A percentile compares a stretch with the other conserved stretches of the same genome.
Evolutionary conservation across 2,329 filamentous ascomycete genomes (phyloP).

Genomic region (Rhexocercosporidium sp.): DNA sequence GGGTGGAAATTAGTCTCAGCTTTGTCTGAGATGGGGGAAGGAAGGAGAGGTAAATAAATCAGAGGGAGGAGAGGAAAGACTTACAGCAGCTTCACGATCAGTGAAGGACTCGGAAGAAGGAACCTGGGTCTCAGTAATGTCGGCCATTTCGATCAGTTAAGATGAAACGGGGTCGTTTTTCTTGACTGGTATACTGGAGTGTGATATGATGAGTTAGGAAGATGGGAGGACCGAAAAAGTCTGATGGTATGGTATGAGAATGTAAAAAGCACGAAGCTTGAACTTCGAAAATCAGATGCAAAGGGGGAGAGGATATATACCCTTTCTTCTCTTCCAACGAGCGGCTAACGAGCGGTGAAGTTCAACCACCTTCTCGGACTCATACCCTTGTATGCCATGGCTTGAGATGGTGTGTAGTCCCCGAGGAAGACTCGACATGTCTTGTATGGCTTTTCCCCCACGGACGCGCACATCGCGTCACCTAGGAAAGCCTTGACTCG

Average conservation of each 20-base stretch:
- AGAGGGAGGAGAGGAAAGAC: neutral
- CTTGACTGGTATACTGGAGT: neutral
- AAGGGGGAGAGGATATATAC: conserved; percentile 10
- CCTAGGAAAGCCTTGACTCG: neutral
- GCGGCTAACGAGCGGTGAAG: conserved; percentile 17
- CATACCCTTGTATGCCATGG: neutral
- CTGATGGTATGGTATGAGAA: neutral
- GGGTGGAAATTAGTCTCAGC: neutral
- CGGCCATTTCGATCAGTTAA: conserved; percentile 32
- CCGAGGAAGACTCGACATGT: neutral
- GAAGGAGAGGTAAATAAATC: neutral
- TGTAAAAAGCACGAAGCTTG: conserved; percentile 25
- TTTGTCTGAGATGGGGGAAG: neutral
- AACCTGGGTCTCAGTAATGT: conserved; percentile 4
- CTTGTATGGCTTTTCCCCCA: neutral
- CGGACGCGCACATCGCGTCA: conserved; percentile 4
- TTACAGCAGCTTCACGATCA: conserved; percentile 25
- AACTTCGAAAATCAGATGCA: neutral
- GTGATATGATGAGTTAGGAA: neutral
- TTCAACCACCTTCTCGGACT: neutral
- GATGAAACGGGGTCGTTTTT: conserved; percentile 16
- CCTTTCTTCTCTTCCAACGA: neutral
- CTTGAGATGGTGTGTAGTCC: neutral
- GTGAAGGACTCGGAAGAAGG: conserved; percentile 14
- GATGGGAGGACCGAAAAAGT: neutral